Percentiles rank a stretch among this genome's conserved stretches.
phyloP scores from a whole-genome alignment of 148 eudicot genomes.

The Vaccinium macrocarpon region DNA sequence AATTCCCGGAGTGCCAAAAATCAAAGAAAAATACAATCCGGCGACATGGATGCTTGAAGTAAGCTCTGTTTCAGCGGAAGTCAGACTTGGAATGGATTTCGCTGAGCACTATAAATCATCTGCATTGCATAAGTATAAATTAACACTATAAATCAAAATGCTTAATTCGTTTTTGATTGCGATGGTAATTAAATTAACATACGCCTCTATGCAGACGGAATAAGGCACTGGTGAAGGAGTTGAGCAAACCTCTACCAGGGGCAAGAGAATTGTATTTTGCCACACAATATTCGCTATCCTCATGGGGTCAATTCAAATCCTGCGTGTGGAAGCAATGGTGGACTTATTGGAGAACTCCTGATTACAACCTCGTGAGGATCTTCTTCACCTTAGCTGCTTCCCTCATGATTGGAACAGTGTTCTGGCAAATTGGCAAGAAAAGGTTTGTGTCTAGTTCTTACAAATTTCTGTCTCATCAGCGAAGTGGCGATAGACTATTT shows the following conservation, averaged over 20 bases:
- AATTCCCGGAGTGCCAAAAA: not conserved
- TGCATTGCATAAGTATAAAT: constrained; percentile 26
- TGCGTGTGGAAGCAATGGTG: constrained; percentile 55
- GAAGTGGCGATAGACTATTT: not conserved
- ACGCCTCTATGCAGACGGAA: constrained; percentile 32
- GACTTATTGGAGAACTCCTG: constrained; percentile 47
- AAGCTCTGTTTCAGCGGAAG: constrained; percentile 51
- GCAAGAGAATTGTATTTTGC: constrained; percentile 37
- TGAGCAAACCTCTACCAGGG: constrained; percentile 35
- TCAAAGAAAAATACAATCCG: not conserved
- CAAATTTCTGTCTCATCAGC: not conserved
- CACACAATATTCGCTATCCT: constrained; percentile 32
- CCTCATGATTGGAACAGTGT: constrained; percentile 42
- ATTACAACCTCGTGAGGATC: constrained; percentile 41
- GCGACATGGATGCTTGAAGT: constrained; percentile 64
- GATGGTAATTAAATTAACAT: not conserved
- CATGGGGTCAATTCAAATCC: constrained; percentile 36
- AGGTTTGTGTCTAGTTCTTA: constrained; percentile 8
- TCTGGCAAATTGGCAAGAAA: constrained; percentile 43
- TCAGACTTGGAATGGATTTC: constrained; percentile 47
- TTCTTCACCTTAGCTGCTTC: constrained; percentile 33
- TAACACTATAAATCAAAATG: not conserved
- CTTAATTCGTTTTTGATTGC: not conserved
- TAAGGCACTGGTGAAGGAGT: constrained; percentile 34
- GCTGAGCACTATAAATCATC: constrained; percentile 44